phyloP scores from a whole-genome alignment of 2,329 filamentous ascomycete species.

The Pezizomycotina sp. region DNA sequence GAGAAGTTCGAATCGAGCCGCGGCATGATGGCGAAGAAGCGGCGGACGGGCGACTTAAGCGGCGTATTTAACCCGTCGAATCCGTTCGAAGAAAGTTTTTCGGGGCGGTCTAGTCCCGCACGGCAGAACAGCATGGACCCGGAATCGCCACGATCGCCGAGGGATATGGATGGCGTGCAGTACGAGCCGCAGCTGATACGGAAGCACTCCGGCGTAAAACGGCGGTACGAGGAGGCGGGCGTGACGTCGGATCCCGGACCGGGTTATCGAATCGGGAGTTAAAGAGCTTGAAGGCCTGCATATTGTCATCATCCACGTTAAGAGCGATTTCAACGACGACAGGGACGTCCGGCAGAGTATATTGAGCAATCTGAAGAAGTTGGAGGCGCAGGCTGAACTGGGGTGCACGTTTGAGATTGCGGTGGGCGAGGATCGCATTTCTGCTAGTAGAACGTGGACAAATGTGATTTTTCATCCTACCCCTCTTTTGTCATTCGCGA shows the following conservation, averaged over 20 bases:
- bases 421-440: constrained; percentile 22
- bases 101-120: too few species aligned
- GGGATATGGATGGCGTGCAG: constrained; percentile 11
- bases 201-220: constrained; percentile 16
- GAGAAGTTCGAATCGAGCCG: constrained; percentile 26
- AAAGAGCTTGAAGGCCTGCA: constrained; percentile 57
- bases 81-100: too few species aligned
- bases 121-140: too few species aligned
- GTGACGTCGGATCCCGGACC: constrained; percentile 32
- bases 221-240: constrained; percentile 9
- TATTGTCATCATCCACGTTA: constrained; percentile 83
- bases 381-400: constrained; percentile 37
- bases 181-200: constrained; percentile 16
- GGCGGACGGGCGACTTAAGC: constrained; percentile 10
- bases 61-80: too few species aligned
- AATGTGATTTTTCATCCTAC: too few species aligned
- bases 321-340: constrained; percentile 65
- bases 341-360: constrained; percentile 49
- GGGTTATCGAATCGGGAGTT: too few species aligned
- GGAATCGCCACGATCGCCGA: constrained; percentile 15
- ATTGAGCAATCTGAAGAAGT: constrained; percentile 47
- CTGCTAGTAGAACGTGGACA: too few species aligned
- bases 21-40: constrained; percentile 11
- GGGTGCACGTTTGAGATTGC: constrained; percentile 24
- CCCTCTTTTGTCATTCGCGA: too few species aligned